A percentile compares a stretch with the other conserved stretches of the same genome.
These are phyloP conservation scores for Cucumis melo DNA, from an alignment of 306 rosid species.

Conservation along the genomic window DNA sequence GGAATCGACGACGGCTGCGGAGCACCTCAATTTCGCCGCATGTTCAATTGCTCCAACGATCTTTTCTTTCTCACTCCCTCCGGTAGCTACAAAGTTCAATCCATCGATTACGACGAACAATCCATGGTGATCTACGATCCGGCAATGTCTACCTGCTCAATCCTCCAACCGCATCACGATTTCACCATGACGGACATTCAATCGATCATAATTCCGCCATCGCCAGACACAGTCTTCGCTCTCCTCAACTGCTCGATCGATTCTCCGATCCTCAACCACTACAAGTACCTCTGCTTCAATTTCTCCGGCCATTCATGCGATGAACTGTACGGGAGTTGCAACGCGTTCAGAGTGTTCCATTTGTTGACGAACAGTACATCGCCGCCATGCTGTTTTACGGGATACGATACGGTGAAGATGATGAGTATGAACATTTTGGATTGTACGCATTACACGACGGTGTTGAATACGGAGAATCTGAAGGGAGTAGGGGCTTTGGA, in stretches of 20 bases:
- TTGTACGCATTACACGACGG: conserved; percentile 70
- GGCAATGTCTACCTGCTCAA: conserved; percentile 82
- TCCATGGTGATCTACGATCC: conserved; percentile 61
- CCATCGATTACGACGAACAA: conserved; percentile 56
- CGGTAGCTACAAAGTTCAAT: conserved; percentile 73
- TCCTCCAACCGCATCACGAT: conserved; percentile 85
- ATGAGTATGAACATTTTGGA: conserved; percentile 91
- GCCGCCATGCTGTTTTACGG: conserved; percentile 84
- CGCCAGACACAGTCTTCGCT: conserved; percentile 77
- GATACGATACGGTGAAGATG: conserved; percentile 49
- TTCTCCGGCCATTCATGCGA: conserved; percentile 82
- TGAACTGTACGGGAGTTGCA: conserved; percentile 68
- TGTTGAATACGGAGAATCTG: conserved; percentile 36
- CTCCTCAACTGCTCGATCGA: conserved; percentile 80
- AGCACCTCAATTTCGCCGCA: conserved; percentile 66
- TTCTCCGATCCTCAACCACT: conserved; percentile 90
- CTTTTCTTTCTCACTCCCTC: conserved; percentile 75
- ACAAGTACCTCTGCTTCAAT: conserved; percentile 73
- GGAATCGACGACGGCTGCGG: conserved; percentile 89
- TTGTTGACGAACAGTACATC: conserved; percentile 34
- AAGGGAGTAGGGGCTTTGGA: conserved; percentile 67
- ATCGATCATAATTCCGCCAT: conserved; percentile 66
- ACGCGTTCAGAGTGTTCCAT: conserved; percentile 68
- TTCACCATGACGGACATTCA: conserved; percentile 69
- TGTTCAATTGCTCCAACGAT: conserved; percentile 62